Base-by-base conservation (phyloP, 495 filamentous ascomycete species). In the Annulohypoxylon nitens region DNA sequence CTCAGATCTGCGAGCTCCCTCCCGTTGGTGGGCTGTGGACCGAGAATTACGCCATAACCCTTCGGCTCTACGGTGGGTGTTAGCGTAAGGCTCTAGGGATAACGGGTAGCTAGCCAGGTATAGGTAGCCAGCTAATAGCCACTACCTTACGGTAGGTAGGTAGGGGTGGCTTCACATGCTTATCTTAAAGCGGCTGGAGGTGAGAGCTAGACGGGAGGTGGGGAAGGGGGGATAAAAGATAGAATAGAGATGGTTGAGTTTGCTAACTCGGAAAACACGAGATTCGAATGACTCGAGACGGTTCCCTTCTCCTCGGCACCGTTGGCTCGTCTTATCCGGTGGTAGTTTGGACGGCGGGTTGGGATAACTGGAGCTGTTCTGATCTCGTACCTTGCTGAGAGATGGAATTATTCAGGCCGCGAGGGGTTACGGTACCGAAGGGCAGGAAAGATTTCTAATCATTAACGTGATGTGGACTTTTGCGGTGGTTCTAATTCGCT, bases 111-210 rank as follows among this genome's bases (percentile, higher is more conserved):
- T 9, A 18, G 61, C 20, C 20, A 23, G 20, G 20, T 23, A 23
- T 23, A 23, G 20, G 20, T 39, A 48, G 55, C 3, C 30, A 30
- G 30, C 30, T 30, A n/a, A n/a, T 30, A 30, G 30, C 30, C 5
- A 30, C 30, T 30, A 30, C 2, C 30, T 30, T 30, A 30, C 30
- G 5, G 30, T 30, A 30, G 30, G 30, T 30, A 30, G 3, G 5
- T 30, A 30, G 30, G 30, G 30, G 30, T 3, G 16, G 37, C 39
- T 61, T 61, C 58, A 61, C 58, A 61, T 61, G 58, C 39, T 61
- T 61, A 61, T 61, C 50, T 30, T 8, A 33, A 51, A 51, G 48
- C 23, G 12, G 20, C 16, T 11, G 30, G 30, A 30, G 30, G 30
- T 30, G 30, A 3, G 30, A 30, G n/a, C n/a, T n/a, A n/a, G 30